Evolutionary conservation across 2,329 filamentous ascomycete species (phyloP), one percentile per base, ranked within the genome.

Genomic region (Epichloe gansuensis): DNA sequence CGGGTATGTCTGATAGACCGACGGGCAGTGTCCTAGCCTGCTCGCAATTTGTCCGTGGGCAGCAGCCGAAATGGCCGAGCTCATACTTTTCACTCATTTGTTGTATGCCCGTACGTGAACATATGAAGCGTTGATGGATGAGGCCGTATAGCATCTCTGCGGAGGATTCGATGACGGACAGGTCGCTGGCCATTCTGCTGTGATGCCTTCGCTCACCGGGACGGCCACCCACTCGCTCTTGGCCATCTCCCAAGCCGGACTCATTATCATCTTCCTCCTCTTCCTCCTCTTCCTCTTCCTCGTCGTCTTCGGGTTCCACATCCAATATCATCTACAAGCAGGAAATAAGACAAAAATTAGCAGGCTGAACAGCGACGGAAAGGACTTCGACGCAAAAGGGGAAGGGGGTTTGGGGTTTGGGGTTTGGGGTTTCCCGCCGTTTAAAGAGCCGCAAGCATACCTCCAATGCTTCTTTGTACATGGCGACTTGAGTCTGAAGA

Each of bases 51-150:
- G 91, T 94, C 55, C 93, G 82, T n/a, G 93, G 93, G 68, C 93
- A 98, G 60, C 86, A 84, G 51, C 93, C 93, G 65, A 98, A 98
- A 72, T 98, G 91, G 56, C 91, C 87, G 48, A 95, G 78, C 69
- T 97, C 91, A 74, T 97, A 98, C 70, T 98, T 98, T 70, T 98
- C 93, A 57, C 91, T 89, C 93, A 98, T 98, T 68, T 96, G 91
- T 71, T 97, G 91, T 63, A 98, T 97, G 50, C 93, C 93, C 2
- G 88, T 89, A 54, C 93, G 81, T 25, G 91, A 96, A 64, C 91
- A 97, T 72, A 98, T 97, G 71, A 96, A 98, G 53, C 93, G 86
- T 69, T 97, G 93, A 72, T 98, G 93, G 69, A 98, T 98, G 55
- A 98, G 80, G 42, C 93, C 93, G 72, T 98, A 98, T 25, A 98